Evolutionary conservation across 345 rosid genomes (phyloP), one percentile per base, ranked within the genome.

Genomic region (Salix udensis): DNA sequence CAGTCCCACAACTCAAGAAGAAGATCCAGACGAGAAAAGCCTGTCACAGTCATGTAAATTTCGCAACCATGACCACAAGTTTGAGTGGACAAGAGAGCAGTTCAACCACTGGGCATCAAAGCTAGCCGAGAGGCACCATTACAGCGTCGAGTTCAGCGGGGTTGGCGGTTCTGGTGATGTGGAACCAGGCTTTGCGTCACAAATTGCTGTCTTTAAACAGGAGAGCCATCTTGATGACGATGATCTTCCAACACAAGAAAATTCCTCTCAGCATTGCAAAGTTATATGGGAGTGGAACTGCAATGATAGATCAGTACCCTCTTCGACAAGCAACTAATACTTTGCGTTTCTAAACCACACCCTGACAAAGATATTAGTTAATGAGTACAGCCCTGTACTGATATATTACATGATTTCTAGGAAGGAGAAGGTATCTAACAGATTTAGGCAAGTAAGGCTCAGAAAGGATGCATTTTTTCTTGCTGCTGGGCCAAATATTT

Each of bases 41-140:
- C 83, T 74, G 73, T 68, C 83, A 5, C 91, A 86, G 53, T 78
- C 86, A 37, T 88, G 90, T 8, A 91, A 82, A 28, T 96, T 93
- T 71, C 94, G 98, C 75, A 93, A 93, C 88, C 94, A 91, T 62
- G 99, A 93, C 85, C 99, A 96, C 85, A 96, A 93, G 83, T 96
- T 96, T 72, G 99, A 96, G 83, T 96, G 98, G 99, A 96, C 96
- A 13, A 92, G 96, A 66, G 87, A 86, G 82, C 97, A 93, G 85
- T 93, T 96, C 71, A 83, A 86, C 76, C 61, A 67, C 0, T 96
- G 98, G 99, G 97, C 96, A 18, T 73, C 87, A 30, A 82, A 84
- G 18, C 72, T 96, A 82, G 98, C 92, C 0, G 44, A 70, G 5
- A 77, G 74, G 65, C 90, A 96, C 82, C 77, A 80, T 71, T 96